Evolutionary conservation across 352 stramenopile genomes (phyloP), one percentile per base, ranked within the genome.

Genomic region (Phytophthora vignae): DNA sequence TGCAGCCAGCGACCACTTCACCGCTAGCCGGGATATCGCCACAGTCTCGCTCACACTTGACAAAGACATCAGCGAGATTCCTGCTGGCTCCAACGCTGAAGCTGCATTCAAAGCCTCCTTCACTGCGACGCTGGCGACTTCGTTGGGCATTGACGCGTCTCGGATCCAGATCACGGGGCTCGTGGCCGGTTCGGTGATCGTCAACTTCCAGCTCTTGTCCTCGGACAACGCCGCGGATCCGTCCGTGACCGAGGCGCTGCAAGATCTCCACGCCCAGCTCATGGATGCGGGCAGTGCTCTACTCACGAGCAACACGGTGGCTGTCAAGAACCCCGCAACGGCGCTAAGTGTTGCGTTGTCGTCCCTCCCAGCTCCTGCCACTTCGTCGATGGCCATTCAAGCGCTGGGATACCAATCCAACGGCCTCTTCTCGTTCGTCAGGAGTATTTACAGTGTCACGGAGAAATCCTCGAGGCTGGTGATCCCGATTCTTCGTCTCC

Each of bases 341-440:
- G 81, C 83, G 6, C 59, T 90, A 1, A 79, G 64, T 38, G 61
- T 79, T 14, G 67, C 65, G 0, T 63, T 90, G 25, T 57, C 68
- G 15, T 78, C 73, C 29, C 19, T 57, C 15, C 19, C 60, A 48
- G 33, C 60, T 1, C 8, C 64, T 5, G 14, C 73, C 4, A 60
- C 74, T 8, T 49, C 71, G 0, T 74, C 79, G 1, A 44, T 77
- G 15, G 55, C 67, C 2, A 77, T 92, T 19, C 73, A 84, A 50
- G 80, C 85, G 2, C 72, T 81, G 10, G 81, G 74, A 1, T 94
- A 92, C 56, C 87, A 94, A 57, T 63, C 68, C 25, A 88, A 79
- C 12, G 87, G 87, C 0, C 57, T 94, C 11, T 92, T 94, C 15
- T 85, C 82, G 2, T 92, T 94, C 25, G 77, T 77, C 0, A 74